Conservation (phyloP, 106 monocot species). For the Dioscorea dumetorum region DNA sequence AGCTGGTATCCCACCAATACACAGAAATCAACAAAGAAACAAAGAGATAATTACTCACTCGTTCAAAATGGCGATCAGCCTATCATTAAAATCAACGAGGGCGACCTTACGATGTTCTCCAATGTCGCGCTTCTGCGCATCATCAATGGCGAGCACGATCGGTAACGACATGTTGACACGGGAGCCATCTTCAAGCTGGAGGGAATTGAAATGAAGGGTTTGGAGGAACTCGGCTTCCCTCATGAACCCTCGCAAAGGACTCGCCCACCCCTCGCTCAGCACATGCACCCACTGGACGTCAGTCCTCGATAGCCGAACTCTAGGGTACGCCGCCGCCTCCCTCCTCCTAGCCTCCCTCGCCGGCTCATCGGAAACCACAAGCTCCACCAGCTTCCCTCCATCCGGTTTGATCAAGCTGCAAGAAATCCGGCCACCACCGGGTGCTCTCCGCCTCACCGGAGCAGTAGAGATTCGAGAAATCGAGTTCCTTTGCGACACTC, state of each 20-base stretch:
- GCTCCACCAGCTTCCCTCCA: conserved; percentile 75
- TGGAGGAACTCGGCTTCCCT: conserved; percentile 98
- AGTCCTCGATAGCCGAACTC: conserved; percentile 45
- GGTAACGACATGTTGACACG: conserved; percentile 94
- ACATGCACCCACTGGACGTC: conserved; percentile 95
- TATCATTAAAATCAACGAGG: conserved; percentile 34
- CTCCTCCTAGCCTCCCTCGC: conserved; percentile 29
- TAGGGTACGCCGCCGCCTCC: conserved; percentile 42
- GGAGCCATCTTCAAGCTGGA: conserved; percentile 59
- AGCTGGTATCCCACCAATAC: neutral
- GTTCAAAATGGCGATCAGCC: conserved; percentile 53
- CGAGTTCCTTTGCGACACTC: conserved; percentile 1
- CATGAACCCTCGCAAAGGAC: conserved; percentile 97
- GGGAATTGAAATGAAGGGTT: conserved; percentile 98
- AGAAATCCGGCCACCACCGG: conserved; percentile 4
- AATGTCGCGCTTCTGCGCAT: conserved; percentile 57
- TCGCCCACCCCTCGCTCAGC: conserved; percentile 98
- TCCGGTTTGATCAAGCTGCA: conserved; percentile 78
- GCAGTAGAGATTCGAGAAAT: neutral
- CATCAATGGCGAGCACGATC: conserved; percentile 88
- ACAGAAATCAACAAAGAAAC: neutral
- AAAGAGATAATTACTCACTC: conserved; percentile 32
- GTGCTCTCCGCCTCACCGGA: neutral
- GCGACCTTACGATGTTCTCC: conserved; percentile 37
- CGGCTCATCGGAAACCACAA: conserved; percentile 46